Base-by-base conservation (phyloP, 345 rosid species). In the Abelmoschus esculentus region DNA sequence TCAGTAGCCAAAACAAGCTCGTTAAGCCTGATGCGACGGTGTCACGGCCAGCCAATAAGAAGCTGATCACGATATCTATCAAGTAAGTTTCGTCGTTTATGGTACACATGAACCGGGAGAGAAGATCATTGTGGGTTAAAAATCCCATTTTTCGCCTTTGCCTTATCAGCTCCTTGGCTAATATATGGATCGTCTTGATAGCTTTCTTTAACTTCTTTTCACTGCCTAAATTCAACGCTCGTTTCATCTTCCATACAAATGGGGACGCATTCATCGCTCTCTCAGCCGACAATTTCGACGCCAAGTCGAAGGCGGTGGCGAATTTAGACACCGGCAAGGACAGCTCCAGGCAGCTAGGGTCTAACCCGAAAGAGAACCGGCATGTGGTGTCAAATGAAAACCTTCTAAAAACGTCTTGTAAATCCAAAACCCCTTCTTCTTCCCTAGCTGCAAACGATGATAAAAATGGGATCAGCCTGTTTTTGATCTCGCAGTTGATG, bases 311-410 rank as follows among this genome's bases (percentile, higher is more conserved):
- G 15, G 91, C 87, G 5, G 28, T 71, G 2, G 86, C 85, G 7
- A 90, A 86, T 14, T 86, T 80, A 0, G 90, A 81, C 38, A 86
- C 76, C 28, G 91, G 87, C 34, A 84, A 49, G 5, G 86, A 77
- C 26, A 81, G 31, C 60, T 86, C 87, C 19, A 88, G 70, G 77
- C 91, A 87, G 22, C 72, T 80, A 11, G 93, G 96, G 70, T 90
- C 93, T 19, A 86, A 64, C 11, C 96, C 93, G 14, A 90, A 84
- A 0, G 91, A 88, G 67, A 90, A 80, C 44, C 73, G 61, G 46
- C 93, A 88, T 8, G 85, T 87, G 67, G 75, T 79, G 36, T 88
- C 90, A 49, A 90, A 90, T 6, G 90, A 85, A 75, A 90, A 88
- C 62, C 90, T 75, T 17, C 75, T 73, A 53, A 90, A 86, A 31